A percentile compares a stretch with the other conserved stretches of the same genome.
Conservation (phyloP, 371 early-diverging fungal genomes). For the Basidiobolus heterosporus region DNA sequence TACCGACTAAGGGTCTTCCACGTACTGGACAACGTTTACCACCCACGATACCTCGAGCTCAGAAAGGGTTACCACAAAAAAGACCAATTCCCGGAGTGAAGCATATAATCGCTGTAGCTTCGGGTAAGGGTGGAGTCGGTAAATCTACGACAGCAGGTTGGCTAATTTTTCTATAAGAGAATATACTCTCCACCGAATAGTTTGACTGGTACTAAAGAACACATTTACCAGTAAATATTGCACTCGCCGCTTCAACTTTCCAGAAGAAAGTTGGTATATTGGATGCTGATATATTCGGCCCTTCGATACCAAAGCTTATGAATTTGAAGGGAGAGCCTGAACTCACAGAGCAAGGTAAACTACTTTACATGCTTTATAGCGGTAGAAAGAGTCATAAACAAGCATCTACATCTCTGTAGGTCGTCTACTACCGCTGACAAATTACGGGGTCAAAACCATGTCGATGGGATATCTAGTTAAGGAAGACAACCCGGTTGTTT, state of each 20-base stretch:
- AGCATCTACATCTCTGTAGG: no score
- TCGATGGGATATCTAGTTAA: constrained; percentile 78
- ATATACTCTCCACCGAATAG: neutral
- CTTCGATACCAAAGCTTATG: constrained; percentile 74
- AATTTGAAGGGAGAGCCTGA: constrained; percentile 60
- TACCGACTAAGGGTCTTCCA: no score
- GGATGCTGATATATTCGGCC: constrained; percentile 84
- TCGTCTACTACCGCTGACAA: constrained; percentile 45
- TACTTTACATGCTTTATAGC: neutral
- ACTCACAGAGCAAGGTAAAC: constrained; percentile 28
- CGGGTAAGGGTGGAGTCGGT: constrained; percentile 83
- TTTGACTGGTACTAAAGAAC: neutral
- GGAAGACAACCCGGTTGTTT: constrained; percentile 64
- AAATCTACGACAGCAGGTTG: constrained; percentile 74
- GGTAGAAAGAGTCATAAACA: constrained; percentile 6
- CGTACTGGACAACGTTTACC: constrained; percentile 2
- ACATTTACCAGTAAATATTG: constrained; percentile 48
- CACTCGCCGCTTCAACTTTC: constrained; percentile 45
- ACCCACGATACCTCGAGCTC: constrained; percentile 35
- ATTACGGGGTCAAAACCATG: constrained; percentile 79
- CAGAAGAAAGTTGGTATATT: constrained; percentile 55
- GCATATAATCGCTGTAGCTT: constrained; percentile 62
- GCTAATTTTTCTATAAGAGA: neutral
- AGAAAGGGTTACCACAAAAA: constrained; percentile 47
- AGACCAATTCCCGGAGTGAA: constrained; percentile 45